Conservation (phyloP, 2,329 filamentous ascomycete species). For the Arthrinium puccinioides region DNA sequence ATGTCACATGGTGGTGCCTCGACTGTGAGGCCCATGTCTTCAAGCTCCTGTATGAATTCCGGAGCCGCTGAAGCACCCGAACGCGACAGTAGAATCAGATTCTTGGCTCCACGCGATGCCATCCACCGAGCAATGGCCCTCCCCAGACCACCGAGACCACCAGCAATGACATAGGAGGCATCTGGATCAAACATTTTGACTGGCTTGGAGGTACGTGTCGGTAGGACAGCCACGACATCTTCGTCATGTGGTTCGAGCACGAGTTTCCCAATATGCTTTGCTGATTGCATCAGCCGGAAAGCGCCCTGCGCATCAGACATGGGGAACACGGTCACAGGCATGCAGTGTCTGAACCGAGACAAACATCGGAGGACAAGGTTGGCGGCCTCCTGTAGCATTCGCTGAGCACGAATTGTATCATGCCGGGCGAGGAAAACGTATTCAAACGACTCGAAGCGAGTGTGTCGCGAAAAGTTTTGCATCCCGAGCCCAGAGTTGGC, state of each 20-base stretch:
- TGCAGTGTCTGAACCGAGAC: neutral
- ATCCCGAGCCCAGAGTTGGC: constrained; percentile 4
- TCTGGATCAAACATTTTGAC: constrained; percentile 7
- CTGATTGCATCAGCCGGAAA: constrained; percentile 13
- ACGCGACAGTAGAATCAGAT: constrained; percentile 12
- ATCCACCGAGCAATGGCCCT: constrained; percentile 14
- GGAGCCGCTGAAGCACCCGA: constrained; percentile 6
- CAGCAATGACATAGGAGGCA: constrained; percentile 17
- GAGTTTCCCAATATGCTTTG: constrained; percentile 9
- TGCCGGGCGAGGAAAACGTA: constrained; percentile 8
- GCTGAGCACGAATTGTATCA: constrained; percentile 6
- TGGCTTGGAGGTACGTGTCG: constrained; percentile 7
- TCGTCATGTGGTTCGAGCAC: constrained; percentile 10
- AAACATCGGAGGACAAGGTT: neutral
- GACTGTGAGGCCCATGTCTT: constrained; percentile 4
- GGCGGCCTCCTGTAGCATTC: constrained; percentile 10
- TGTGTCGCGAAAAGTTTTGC: constrained; percentile 9
- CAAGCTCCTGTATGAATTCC: constrained; percentile 6
- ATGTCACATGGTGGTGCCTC: constrained; percentile 11
- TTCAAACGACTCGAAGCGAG: constrained; percentile 12
- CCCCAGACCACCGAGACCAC: constrained; percentile 21
- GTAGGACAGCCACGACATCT: constrained; percentile 9
- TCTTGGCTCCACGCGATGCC: constrained; percentile 11
- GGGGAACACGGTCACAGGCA: constrained; percentile 6
- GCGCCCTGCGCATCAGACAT: constrained; percentile 9